Percentiles rank a stretch among this genome's conserved stretches.
phyloP scores from a whole-genome alignment of 176 grass and related monocot genomes.

The Cenchrus purpureus region DNA sequence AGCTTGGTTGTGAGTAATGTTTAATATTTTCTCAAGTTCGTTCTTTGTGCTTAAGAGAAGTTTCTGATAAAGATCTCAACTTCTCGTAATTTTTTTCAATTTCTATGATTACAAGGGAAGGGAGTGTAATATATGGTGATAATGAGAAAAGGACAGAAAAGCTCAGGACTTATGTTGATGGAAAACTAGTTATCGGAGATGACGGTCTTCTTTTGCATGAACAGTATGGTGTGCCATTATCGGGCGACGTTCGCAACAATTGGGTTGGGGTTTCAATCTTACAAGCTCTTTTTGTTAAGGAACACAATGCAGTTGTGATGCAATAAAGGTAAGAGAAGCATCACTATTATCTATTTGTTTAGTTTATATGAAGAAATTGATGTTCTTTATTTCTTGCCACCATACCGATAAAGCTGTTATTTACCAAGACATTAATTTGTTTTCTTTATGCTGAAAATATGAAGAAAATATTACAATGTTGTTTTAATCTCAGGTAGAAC shows the following conservation, averaged over 20 bases:
- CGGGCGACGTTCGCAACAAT: conserved; percentile 56
- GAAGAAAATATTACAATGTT: background rate
- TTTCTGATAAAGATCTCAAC: no score
- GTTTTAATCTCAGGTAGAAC: conserved; percentile 43
- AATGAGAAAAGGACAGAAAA: conserved; percentile 25
- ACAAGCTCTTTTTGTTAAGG: conserved; percentile 65
- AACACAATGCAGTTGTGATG: conserved; percentile 69
- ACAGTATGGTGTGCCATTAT: conserved; percentile 51
- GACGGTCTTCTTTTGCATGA: conserved; percentile 55
- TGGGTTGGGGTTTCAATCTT: conserved; percentile 67
- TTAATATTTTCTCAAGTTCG: background rate
- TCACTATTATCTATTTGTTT: conserved; percentile 26
- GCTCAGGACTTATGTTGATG: conserved; percentile 61
- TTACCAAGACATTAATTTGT: conserved; percentile 29
- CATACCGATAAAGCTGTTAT: conserved; percentile 1
- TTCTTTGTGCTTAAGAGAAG: no score
- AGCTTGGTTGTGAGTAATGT: conserved; percentile 55
- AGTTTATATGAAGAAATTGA: conserved; percentile 15
- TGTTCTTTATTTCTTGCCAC: conserved; percentile 1
- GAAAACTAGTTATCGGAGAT: conserved; percentile 53
- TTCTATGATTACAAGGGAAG: conserved; percentile 54
- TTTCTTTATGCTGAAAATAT: conserved; percentile 21
- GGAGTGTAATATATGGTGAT: conserved; percentile 57
- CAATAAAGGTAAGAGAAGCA: conserved; percentile 52
- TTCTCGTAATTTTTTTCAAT: background rate